Conservation (phyloP, 2,329 filamentous ascomycete species). For the Diaporthe citrichinensis region DNA sequence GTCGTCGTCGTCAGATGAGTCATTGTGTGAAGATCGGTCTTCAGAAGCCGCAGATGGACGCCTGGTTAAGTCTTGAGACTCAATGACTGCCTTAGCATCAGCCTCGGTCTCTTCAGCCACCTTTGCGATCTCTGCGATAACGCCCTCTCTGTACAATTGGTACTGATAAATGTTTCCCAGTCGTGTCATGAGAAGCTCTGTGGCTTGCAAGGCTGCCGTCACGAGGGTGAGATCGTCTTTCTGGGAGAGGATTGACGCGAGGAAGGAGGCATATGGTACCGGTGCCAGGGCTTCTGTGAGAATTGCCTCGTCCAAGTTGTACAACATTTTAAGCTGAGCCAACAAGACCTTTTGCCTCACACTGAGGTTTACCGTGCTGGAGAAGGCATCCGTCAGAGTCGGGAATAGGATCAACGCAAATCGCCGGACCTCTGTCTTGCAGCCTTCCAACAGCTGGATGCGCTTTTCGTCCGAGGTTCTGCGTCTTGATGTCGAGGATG, state of each 20-base stretch:
- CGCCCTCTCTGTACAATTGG: slow-evolving; percentile 96
- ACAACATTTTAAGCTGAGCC: slow-evolving; percentile 98
- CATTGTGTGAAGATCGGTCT: slow-evolving; percentile 43
- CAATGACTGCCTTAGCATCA: slow-evolving; percentile 47
- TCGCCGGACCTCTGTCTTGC: slow-evolving; percentile 87
- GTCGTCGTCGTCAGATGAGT: slow-evolving; percentile 60
- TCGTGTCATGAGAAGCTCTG: slow-evolving; percentile 87
- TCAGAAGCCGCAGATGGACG: slow-evolving; percentile 48
- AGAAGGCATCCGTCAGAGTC: slow-evolving; percentile 95
- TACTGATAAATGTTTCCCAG: slow-evolving; percentile 92
- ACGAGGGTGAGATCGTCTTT: slow-evolving; percentile 92
- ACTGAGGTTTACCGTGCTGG: slow-evolving; percentile 94
- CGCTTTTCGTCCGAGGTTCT: slow-evolving; percentile 83
- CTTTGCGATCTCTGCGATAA: slow-evolving; percentile 91
- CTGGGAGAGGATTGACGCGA: slow-evolving; percentile 95
- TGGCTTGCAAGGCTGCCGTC: slow-evolving; percentile 88
- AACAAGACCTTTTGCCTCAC: slow-evolving; percentile 95
- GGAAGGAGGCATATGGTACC: slow-evolving; percentile 94
- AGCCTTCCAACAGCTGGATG: slow-evolving; percentile 84
- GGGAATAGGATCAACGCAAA: slow-evolving; percentile 95
- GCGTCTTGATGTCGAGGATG: slow-evolving; percentile 58
- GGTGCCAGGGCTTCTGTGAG: slow-evolving; percentile 87
- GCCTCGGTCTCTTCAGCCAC: slow-evolving; percentile 70
- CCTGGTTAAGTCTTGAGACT: slow-evolving; percentile 49
- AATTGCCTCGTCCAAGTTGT: slow-evolving; percentile 88